These are phyloP conservation scores for Dipodascopsis tothii DNA, from an alignment of 805 yeast genomes.

Conservation along the genomic window DNA sequence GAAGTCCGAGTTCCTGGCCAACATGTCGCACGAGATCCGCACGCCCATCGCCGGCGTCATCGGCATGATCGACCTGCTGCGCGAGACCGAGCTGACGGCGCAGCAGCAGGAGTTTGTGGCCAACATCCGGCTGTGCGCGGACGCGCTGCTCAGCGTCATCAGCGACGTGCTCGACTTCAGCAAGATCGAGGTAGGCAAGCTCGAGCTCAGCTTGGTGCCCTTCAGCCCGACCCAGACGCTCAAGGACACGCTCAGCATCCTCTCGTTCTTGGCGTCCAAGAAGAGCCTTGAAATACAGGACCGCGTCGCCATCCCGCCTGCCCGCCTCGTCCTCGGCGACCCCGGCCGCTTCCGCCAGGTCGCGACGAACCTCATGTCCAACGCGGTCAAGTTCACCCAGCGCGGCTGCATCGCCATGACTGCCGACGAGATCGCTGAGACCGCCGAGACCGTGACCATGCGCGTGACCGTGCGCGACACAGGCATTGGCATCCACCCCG, in stretches of 20 bases:
- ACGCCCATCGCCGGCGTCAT: slow-evolving; percentile 49
- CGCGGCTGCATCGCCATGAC: slow-evolving; percentile 39
- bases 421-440: slow-evolving; percentile 31
- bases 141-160: slow-evolving; percentile 45
- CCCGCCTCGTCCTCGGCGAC: slow-evolving; percentile 41
- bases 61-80: slow-evolving; percentile 43
- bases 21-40: slow-evolving; percentile 52
- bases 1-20: slow-evolving; percentile 47
- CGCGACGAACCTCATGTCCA: slow-evolving; percentile 46
- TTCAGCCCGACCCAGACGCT: slow-evolving; percentile 41
- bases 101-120: slow-evolving; percentile 47
- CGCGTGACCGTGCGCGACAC: slow-evolving; percentile 41
- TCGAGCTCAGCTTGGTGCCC: slow-evolving; percentile 39
- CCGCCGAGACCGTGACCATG: slow-evolving; percentile 30
- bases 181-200: slow-evolving; percentile 49
- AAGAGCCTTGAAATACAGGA: slow-evolving; percentile 42
- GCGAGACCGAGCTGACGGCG: slow-evolving; percentile 41
- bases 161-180: slow-evolving; percentile 50
- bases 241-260: slow-evolving; percentile 42
- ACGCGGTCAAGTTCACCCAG: slow-evolving; percentile 46
- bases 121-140: slow-evolving; percentile 44
- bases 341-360: slow-evolving; percentile 46
- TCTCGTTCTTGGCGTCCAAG: slow-evolving; percentile 41
- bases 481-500: slow-evolving; percentile 46
- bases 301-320: slow-evolving; percentile 31